phyloP scores from a whole-genome alignment of 2,329 filamentous ascomycete genomes.

The Xylaria polymorpha region DNA sequence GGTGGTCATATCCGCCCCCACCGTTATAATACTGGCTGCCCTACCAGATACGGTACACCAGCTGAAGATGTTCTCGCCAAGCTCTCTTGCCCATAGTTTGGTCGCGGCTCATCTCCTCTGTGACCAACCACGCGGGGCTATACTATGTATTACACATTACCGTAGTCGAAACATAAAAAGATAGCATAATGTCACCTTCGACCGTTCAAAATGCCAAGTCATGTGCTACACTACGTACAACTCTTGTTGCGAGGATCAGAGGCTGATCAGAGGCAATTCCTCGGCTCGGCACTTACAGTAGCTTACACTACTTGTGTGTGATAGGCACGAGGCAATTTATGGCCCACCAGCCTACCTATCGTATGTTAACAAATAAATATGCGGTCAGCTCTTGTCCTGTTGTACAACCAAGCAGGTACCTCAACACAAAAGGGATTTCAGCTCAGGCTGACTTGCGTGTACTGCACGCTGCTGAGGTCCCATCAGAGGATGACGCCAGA shows the following conservation, averaged over 20 bases:
- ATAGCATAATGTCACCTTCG: not conserved
- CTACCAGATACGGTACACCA: not conserved
- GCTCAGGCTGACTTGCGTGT: constrained; percentile 23
- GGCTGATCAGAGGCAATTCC: not conserved
- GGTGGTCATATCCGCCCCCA: constrained; percentile 8
- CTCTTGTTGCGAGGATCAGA: too few relatives aligned
- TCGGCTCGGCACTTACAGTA: constrained; percentile 8
- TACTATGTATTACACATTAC: constrained; percentile 4
- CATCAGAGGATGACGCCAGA: too few relatives aligned
- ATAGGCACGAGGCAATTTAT: not conserved
- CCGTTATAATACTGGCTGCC: not conserved
- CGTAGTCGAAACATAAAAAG: constrained; percentile 2
- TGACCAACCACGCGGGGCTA: constrained; percentile 8
- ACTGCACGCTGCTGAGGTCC: not conserved
- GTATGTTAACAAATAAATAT: not conserved
- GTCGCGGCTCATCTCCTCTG: constrained; percentile 9
- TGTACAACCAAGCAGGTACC: not conserved
- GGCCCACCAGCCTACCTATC: not conserved
- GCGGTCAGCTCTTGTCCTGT: constrained; percentile 5
- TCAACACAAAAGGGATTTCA: constrained; percentile 1
- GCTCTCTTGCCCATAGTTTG: constrained; percentile 9
- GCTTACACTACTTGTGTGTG: not conserved
- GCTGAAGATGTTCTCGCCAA: constrained; percentile 7
- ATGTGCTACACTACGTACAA: not conserved
- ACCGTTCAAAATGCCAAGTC: constrained; percentile 21